These are phyloP conservation scores for Penicillium sp. DNA, from an alignment of 2,329 filamentous ascomycete genomes.

Conservation along the genomic window DNA sequence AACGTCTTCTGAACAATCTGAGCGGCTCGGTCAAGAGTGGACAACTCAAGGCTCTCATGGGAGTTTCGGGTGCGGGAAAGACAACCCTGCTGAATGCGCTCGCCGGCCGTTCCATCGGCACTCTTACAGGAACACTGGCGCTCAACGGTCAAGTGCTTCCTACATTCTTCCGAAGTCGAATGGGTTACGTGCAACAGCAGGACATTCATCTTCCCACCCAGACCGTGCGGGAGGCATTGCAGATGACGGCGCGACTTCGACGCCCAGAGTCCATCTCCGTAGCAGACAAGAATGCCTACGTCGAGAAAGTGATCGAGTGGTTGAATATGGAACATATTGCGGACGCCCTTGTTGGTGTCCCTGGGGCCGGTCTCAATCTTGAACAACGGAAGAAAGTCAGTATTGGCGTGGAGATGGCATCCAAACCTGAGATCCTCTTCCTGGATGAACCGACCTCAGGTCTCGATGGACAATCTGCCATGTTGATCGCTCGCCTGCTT, in stretches of 20 bases:
- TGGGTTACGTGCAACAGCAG: background rate
- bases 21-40: slow-evolving; percentile 46
- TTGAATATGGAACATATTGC: background rate
- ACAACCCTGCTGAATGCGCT: slow-evolving; percentile 10
- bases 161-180: background rate
- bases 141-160: background rate
- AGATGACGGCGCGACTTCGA: background rate
- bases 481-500: background rate
- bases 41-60: slow-evolving; percentile 47
- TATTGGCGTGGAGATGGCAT: background rate
- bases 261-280: background rate
- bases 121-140: background rate
- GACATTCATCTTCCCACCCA: background rate
- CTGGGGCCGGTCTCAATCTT: background rate
- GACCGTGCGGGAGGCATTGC: background rate
- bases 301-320: background rate
- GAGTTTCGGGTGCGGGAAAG: slow-evolving; percentile 66
- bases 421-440: background rate
- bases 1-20: slow-evolving; percentile 39
- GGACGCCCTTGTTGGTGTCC: background rate
- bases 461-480: background rate
- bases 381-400: background rate
- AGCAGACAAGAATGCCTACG: background rate
- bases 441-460: background rate
- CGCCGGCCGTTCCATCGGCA: background rate